Evolutionary conservation across 805 yeast genomes (phyloP).

Genomic region (Candida yuanshanica): DNA sequence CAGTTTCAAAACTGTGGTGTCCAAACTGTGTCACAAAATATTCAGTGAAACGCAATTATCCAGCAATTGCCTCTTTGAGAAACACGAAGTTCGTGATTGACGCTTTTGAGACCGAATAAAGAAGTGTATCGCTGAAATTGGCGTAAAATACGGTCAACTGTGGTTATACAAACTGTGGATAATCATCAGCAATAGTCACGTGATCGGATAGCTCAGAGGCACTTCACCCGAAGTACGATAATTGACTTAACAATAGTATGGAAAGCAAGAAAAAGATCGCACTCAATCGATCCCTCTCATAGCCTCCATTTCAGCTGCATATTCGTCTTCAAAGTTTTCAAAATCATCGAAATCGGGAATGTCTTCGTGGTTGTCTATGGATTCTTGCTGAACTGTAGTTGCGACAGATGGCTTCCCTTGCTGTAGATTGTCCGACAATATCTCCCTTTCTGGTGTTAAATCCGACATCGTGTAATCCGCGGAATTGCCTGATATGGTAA

Average conservation of each 20-base stretch:
- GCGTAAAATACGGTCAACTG: background rate
- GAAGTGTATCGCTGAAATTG: background rate
- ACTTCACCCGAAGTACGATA: background rate
- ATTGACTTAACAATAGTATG: too few relatives aligned
- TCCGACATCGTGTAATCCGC: background rate
- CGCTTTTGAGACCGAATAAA: background rate
- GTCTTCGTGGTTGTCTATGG: constrained; percentile 2
- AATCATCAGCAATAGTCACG: constrained; percentile 6
- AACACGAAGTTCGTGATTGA: background rate
- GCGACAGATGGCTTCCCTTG: background rate
- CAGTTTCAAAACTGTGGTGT: background rate
- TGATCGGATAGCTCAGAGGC: background rate
- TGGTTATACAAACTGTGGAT: background rate
- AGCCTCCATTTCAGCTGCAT: constrained; percentile 22
- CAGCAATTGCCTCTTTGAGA: background rate
- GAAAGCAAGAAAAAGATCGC: too few relatives aligned
- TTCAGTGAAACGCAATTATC: background rate
- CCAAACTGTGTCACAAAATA: background rate
- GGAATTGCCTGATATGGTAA: background rate
- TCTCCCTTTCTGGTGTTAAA: background rate
- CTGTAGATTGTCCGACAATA: too few relatives aligned
- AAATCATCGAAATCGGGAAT: constrained; percentile 3
- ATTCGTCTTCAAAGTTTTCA: constrained; percentile 16
- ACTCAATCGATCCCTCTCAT: constrained; percentile 8
- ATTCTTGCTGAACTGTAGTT: background rate